Conservation (phyloP, 2,329 filamentous ascomycete species). For the Penicillium sumatraense region DNA sequence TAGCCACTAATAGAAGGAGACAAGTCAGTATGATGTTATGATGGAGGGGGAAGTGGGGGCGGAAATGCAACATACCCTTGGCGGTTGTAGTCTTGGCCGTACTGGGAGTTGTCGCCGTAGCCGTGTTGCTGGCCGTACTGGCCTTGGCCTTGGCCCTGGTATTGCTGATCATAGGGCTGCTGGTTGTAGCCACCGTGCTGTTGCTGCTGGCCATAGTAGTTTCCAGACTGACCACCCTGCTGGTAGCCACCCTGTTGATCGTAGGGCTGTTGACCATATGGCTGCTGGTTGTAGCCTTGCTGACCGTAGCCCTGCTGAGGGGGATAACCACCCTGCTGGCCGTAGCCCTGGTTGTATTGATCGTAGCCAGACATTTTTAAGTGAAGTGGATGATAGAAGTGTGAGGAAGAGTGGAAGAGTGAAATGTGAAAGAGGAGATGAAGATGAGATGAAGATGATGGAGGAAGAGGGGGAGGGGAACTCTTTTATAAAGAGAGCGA, state of each 20-base stretch:
- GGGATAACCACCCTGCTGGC: conserved; percentile 29
- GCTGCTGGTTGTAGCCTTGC: conserved; percentile 32
- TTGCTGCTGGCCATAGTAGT: conserved; percentile 19
- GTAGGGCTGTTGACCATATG: conserved; percentile 32
- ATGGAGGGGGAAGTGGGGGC: not conserved
- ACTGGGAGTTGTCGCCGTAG: conserved; percentile 30
- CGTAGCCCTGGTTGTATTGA: conserved; percentile 32
- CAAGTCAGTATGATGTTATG: not conserved
- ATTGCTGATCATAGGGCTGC: conserved; percentile 14
- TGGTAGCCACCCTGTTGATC: conserved; percentile 21
- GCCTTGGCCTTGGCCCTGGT: conserved; percentile 19
- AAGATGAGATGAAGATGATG: conserved; percentile 8
- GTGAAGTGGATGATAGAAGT: not conserved
- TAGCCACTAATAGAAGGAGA: conserved; percentile 26
- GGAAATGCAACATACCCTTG: conserved; percentile 29
- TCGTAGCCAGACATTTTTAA: conserved; percentile 32
- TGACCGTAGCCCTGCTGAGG: conserved; percentile 24
- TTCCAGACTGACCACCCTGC: conserved; percentile 9
- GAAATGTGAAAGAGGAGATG: conserved; percentile 4
- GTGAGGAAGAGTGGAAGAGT: not conserved
- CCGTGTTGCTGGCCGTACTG: conserved; percentile 25
- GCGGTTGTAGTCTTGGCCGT: conserved; percentile 35
- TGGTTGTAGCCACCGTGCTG: conserved; percentile 11
- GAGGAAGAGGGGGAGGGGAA: conserved; percentile 2
- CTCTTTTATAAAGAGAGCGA: too few species aligned